Evolutionary conservation across 1,139 yeast genomes (phyloP).

Genomic region (Yamadazyma buinensis): DNA sequence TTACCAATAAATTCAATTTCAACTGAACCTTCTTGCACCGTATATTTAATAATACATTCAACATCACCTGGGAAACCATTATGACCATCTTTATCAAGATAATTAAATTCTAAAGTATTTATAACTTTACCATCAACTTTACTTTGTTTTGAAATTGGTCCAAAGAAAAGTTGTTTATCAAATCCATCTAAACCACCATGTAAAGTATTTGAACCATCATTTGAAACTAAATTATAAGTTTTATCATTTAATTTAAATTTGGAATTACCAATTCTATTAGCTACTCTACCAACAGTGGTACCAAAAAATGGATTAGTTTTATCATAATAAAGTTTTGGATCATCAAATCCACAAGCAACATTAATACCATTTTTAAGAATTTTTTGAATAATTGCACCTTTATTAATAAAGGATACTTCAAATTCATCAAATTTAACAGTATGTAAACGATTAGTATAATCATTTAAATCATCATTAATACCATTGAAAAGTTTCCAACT

Average conservation of each 20-base stretch:
- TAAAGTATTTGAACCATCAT: constrained; percentile 42
- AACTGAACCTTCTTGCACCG: constrained; percentile 26
- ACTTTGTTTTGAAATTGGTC: constrained; percentile 42
- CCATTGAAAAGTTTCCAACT: constrained; percentile 30
- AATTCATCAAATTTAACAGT: constrained; percentile 32
- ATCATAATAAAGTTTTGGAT: constrained; percentile 32
- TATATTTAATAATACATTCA: constrained; percentile 40
- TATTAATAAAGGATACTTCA: constrained; percentile 44
- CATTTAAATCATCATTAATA: constrained; percentile 14
- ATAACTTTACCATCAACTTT: constrained; percentile 20
- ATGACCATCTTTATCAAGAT: constrained; percentile 43
- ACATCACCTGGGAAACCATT: constrained; percentile 58
- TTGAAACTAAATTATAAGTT: constrained; percentile 36
- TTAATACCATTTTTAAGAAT: constrained; percentile 31
- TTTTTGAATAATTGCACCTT: constrained; percentile 51
- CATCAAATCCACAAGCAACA: constrained; percentile 32
- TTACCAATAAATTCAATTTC: constrained; percentile 48
- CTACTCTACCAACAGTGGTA: constrained; percentile 61
- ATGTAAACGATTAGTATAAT: constrained; percentile 38
- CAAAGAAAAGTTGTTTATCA: constrained; percentile 46
- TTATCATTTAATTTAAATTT: constrained; percentile 38
- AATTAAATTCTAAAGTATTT: constrained; percentile 33
- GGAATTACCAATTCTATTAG: constrained; percentile 56
- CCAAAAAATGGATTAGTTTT: constrained; percentile 52
- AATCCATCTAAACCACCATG: constrained; percentile 54